Percentiles rank a stretch among this genome's conserved stretches.
These are phyloP conservation scores for Thermothelomyces thermophilus DNA, from an alignment of 2,329 filamentous ascomycete genomes.

Conservation along the genomic window DNA sequence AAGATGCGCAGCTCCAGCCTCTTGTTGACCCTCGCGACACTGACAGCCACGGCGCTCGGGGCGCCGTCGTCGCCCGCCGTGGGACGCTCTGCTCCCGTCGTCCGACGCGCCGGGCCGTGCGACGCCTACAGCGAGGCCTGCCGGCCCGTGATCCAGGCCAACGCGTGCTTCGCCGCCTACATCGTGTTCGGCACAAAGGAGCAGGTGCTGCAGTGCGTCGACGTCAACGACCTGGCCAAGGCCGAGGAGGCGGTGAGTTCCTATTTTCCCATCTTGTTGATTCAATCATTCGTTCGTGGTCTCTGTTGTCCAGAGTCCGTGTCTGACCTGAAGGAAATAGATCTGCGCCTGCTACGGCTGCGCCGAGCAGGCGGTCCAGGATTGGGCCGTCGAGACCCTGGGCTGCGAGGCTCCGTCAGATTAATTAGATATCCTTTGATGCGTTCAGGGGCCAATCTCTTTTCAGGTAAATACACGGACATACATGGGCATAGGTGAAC, in stretches of 20 bases:
- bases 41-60: background rate
- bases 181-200: background rate
- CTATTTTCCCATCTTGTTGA: too few relatives aligned
- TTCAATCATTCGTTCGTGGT: too few relatives aligned
- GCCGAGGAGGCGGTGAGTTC: constrained; percentile 10
- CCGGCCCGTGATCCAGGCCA: constrained; percentile 9
- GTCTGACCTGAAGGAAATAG: background rate
- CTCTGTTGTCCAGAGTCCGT: too few relatives aligned
- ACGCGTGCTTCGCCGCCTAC: constrained; percentile 13
- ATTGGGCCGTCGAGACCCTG: constrained; percentile 3
- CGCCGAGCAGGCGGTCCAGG: constrained; percentile 10
- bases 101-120: constrained; percentile 5
- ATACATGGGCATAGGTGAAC: too few relatives aligned
- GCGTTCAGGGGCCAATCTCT: background rate
- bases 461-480: too few relatives aligned
- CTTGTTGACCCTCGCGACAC: background rate
- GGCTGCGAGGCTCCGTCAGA: background rate
- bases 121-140: constrained; percentile 14
- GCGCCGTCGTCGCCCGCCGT: background rate
- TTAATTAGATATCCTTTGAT: too few relatives aligned
- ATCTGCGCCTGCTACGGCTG: constrained; percentile 14
- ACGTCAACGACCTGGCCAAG: constrained; percentile 1
- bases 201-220: constrained; percentile 6
- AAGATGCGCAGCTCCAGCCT: background rate
- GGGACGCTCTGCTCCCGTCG: background rate